Evolutionary conservation across 176 grass and related monocot species (phyloP).

Genomic region (Triticum urartu): DNA sequence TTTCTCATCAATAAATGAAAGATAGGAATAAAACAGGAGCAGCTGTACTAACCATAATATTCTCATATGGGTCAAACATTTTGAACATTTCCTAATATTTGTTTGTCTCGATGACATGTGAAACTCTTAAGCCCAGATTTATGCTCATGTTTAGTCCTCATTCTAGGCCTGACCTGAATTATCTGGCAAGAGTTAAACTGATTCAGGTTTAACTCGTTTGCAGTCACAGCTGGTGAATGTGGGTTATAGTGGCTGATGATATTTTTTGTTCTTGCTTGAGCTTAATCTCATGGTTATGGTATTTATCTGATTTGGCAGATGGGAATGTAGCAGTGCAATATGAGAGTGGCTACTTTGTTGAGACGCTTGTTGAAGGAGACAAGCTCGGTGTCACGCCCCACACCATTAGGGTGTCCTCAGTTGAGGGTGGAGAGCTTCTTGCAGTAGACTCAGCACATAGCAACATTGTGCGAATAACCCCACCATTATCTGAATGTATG

Average conservation of each 20-base stretch:
- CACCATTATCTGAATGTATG: conserved; percentile 89
- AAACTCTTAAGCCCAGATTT: neutral
- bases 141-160: neutral
- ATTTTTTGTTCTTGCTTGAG: conserved; percentile 9
- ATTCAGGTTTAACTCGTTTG: neutral
- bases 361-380: conserved; percentile 91
- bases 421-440: conserved; percentile 81
- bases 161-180: neutral
- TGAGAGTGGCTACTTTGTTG: conserved; percentile 91
- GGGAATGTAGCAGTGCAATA: conserved; percentile 63
- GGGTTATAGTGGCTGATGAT: neutral
- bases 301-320: conserved; percentile 46
- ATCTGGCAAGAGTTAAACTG: neutral
- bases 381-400: conserved; percentile 85
- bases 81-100: neutral
- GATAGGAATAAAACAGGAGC: neutral
- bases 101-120: neutral
- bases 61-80: neutral
- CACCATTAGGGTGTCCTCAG: conserved; percentile 86
- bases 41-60: neutral
- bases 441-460: conserved; percentile 81
- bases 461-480: conserved; percentile 94
- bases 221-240: neutral
- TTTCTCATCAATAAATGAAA: neutral
- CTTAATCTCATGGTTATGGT: conserved; percentile 30